Evolutionary conservation across 2,329 filamentous ascomycete genomes (phyloP).

Genomic region (Apiospora arundinis): DNA sequence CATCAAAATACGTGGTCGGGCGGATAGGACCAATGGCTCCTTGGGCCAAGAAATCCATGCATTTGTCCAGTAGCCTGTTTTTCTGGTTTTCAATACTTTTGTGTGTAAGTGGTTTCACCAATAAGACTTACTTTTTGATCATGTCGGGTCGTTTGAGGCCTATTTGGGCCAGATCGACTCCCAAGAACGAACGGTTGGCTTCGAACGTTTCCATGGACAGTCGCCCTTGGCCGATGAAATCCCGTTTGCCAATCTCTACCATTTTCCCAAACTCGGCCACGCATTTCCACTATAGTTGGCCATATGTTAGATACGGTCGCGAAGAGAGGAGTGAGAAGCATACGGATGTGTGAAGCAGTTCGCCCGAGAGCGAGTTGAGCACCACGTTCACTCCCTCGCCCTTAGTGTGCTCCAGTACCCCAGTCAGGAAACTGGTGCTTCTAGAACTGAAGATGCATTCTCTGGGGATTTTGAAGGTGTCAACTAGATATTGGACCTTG

Average conservation of each 20-base stretch:
- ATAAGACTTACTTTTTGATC: too few relatives aligned
- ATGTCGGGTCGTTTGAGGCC: too few relatives aligned
- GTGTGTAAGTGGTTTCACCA: too few relatives aligned
- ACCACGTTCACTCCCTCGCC: conserved; percentile 30
- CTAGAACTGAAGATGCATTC: conserved; percentile 30
- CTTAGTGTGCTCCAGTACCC: conserved; percentile 26
- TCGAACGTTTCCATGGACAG: conserved; percentile 54
- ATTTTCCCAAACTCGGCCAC: conserved; percentile 52
- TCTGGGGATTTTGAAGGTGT: conserved; percentile 25
- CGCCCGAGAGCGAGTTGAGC: conserved; percentile 46
- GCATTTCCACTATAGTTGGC: too few relatives aligned
- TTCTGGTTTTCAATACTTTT: too few relatives aligned
- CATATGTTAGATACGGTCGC: too few relatives aligned
- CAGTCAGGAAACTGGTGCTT: conserved; percentile 25
- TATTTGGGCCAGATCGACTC: too few relatives aligned
- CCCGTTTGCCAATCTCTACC: conserved; percentile 53
- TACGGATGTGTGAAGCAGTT: conserved; percentile 46
- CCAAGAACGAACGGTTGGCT: conserved; percentile 41
- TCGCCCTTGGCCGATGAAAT: conserved; percentile 46
- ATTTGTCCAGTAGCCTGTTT: too few relatives aligned
- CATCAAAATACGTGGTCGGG: too few relatives aligned
- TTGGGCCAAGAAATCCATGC: too few relatives aligned
- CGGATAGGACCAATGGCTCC: too few relatives aligned
- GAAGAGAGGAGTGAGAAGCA: too few relatives aligned
- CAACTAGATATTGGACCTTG: conserved; percentile 26